These are phyloP conservation scores for Rhodotorula mucilaginosa DNA, from an alignment of 1,284 basidiomycete genomes.

Conservation along the genomic window DNA sequence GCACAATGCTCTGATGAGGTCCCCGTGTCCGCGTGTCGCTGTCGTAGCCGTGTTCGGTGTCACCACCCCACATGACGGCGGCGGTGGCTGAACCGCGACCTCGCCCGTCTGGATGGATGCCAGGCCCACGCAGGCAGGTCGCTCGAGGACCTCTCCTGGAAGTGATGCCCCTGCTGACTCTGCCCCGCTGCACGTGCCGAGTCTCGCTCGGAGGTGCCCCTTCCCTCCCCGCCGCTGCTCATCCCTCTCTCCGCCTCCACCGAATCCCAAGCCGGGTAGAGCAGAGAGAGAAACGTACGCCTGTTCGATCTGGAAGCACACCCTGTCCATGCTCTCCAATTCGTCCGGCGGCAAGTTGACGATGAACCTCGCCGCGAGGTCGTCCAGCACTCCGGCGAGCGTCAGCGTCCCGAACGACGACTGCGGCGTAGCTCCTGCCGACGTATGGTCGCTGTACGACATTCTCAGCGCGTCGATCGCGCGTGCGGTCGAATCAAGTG, in stretches of 20 bases:
- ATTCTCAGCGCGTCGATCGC: too few relatives aligned
- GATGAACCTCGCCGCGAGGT: constrained; percentile 70
- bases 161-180: too few relatives aligned
- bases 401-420: constrained; percentile 32
- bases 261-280: not conserved
- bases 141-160: too few relatives aligned
- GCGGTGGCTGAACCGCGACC: too few relatives aligned
- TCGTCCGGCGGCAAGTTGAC: constrained; percentile 94
- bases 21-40: too few relatives aligned
- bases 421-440: constrained; percentile 1
- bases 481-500: too few relatives aligned
- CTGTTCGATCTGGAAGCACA: constrained; percentile 99
- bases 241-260: not conserved
- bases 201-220: not conserved
- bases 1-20: too few relatives aligned
- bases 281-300: constrained; percentile 63
- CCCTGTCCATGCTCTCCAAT: constrained; percentile 81
- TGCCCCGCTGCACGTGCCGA: not conserved
- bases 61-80: too few relatives aligned
- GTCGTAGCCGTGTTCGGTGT: too few relatives aligned
- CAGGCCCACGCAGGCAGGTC: too few relatives aligned
- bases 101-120: too few relatives aligned
- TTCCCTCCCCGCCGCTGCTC: not conserved
- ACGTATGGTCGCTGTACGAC: too few relatives aligned
- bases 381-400: constrained; percentile 49